These are phyloP conservation scores for Beta lomatogona DNA, from an alignment of 179 eudicot genomes.

Conservation along the genomic window DNA sequence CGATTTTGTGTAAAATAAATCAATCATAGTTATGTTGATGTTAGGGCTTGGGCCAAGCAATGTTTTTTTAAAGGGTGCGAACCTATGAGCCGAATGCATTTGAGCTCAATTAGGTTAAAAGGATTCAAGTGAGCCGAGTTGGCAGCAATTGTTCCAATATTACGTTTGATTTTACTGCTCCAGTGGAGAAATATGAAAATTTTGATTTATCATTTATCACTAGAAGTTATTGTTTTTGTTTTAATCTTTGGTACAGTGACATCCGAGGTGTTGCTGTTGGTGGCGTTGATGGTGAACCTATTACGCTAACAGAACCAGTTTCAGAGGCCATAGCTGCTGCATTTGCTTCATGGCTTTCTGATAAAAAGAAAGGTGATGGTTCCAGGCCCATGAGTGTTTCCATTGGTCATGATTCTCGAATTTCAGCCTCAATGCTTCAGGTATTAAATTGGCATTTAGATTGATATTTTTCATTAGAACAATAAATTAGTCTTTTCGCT, in stretches of 20 bases:
- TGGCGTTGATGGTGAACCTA: constrained; percentile 95
- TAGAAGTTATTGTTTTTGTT: neutral
- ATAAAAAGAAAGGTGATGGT: constrained; percentile 61
- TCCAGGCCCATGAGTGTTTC: constrained; percentile 71
- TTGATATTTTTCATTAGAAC: neutral
- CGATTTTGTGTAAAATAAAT: no score
- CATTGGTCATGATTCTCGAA: constrained; percentile 94
- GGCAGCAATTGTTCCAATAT: neutral
- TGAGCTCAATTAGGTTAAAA: neutral
- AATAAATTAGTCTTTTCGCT: neutral
- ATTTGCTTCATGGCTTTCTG: constrained; percentile 86
- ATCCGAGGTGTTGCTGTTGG: constrained; percentile 98
- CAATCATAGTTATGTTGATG: no score
- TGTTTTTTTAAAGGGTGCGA: no score
- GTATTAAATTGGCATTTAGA: constrained; percentile 32
- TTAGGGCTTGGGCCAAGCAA: no score
- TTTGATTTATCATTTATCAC: neutral
- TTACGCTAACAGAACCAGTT: constrained; percentile 84
- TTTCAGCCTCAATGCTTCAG: constrained; percentile 90
- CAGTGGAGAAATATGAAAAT: neutral
- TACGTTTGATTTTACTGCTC: neutral
- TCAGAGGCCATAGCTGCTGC: constrained; percentile 99
- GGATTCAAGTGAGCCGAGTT: no score
- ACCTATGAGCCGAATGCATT: neutral
- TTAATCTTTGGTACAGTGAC: constrained; percentile 51